Base-by-base conservation (phyloP, 305 asterid genomes). In the Solanum hybrid region DNA sequence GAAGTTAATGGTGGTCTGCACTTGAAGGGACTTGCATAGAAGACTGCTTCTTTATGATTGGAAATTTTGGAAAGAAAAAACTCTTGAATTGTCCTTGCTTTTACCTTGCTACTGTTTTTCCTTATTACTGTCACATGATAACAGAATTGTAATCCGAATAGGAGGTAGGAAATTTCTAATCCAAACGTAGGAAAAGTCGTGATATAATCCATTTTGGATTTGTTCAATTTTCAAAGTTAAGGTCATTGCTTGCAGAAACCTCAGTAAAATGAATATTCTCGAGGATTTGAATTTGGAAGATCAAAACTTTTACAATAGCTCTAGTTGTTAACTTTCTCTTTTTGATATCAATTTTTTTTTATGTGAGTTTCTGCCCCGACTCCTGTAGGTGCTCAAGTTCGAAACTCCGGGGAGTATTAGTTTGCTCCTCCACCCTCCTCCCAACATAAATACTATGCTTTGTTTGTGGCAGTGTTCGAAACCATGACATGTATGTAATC, bases 41-140 rank as follows among this genome's bases (percentile, higher is more conserved):
- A 29, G 72, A 17, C 87, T 46, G 10, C 20, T 17, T 46, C 20
- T 17, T 46, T 46, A 46, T 7, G 24, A 17, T 82, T 46, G 38
- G 9, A 82, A 29, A 29, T 29, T 46, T 29, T 46, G 26, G 73
- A 46, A 46, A 82, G 86, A 81, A 2, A 42, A 17, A 46, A 51
- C 87, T 82, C 87, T 29, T 46, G 87, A 82, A 82, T 82, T 82
- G 40, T 82, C 87, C 72, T 82, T 46, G 12, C 17, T 82, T 82
- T 46, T 27, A 27, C 87, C 72, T 82, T 82, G 27, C 7, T 80
- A 80, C 36, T 80, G 31, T 17, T 24, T 80, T 80, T 80, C 66
- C 66, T 81, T 81, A 9, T 81, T 27, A 16, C 10, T 81, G 64
- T 42, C 6, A 42, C 51, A 77, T 77, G 46, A 77, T 10, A 27